Evolutionary conservation across 2,329 filamentous ascomycete species (phyloP), one percentile per base, ranked within the genome.

Genomic region (Aspergillus ochraceoroseus): DNA sequence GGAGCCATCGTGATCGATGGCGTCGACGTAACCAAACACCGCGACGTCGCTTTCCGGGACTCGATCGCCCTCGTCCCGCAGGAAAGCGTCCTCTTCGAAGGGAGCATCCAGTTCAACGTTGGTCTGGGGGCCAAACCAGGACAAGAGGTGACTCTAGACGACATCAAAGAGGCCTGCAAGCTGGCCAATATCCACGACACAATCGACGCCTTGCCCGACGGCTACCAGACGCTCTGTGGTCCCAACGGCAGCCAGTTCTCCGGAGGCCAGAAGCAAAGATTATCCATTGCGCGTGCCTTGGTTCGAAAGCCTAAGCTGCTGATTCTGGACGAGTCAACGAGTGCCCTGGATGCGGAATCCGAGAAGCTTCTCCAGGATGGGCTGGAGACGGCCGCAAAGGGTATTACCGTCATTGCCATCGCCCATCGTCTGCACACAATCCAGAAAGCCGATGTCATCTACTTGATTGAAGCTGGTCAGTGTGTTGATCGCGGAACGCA

Each of bases 401-500:
- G 58, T 2, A 65, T 62, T n/a, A 70, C 66, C 6, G 60, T 67
- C 12, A 58, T 70, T 37, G 66, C 64, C 1, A 68, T 69, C 46
- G 63, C 66, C 5, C 66, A 70, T 52, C 58, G 66, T 8, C 47
- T 70, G 32, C 57, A 62, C 34, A 70, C 66, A 11, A 67, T 69
- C 23, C 82, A 85, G 57, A 83, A 87, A 52, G 85, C 85, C 2
- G 82, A 92, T 58, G 70, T 83, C 11, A 90, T 90, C 33, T 87
- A 85, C 54, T 82, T 90, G 5, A 77, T 92, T 28, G 83, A 85
- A 22, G 74, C 78, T 43, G 82, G 85, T 6, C 74, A 59, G 20
- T 74, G 83, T 34, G 69, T 78, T 2, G 80, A 84, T 56, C 64
- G 68, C 40, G 80, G 83, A n/a, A 73, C 72, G 13, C 79, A 84